Percentiles rank a stretch among this genome's conserved stretches.
phyloP scores from a whole-genome alignment of 164 flowering plant species.

The Buxus sempervirens region DNA sequence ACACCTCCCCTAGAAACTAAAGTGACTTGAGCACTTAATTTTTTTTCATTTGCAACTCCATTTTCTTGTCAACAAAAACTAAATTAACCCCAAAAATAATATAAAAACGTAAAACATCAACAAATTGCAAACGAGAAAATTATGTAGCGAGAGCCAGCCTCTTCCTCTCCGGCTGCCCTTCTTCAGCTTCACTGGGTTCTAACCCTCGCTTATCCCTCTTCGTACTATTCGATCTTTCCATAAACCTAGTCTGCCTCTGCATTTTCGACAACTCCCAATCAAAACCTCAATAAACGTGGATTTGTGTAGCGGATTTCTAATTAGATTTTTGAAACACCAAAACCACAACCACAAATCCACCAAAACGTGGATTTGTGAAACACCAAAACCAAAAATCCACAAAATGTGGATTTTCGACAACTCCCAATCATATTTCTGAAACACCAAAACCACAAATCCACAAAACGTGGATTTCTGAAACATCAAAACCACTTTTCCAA shows the following conservation, averaged over 20 bases:
- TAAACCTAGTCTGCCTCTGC: constrained; percentile 50
- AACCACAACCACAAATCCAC: too few species aligned
- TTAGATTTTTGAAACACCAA: too few species aligned
- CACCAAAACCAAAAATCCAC: too few species aligned
- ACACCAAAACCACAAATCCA: too few species aligned
- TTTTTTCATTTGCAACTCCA: too few species aligned
- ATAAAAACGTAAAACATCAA: neutral
- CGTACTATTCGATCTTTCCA: constrained; percentile 56
- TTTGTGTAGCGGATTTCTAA: too few species aligned
- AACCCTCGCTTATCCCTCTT: constrained; percentile 56
- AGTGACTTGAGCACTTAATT: too few species aligned
- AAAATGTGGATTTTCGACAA: constrained; percentile 19
- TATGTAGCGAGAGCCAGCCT: constrained; percentile 86
- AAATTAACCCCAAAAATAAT: neutral
- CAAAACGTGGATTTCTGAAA: constrained; percentile 31
- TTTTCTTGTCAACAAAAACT: too few species aligned
- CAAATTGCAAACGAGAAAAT: neutral
- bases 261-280: too few species aligned
- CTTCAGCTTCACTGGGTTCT: constrained; percentile 46
- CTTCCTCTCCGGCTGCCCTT: constrained; percentile 67
- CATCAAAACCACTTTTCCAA: neutral
- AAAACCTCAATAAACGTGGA: too few species aligned
- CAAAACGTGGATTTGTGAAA: too few species aligned
- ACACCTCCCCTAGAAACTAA: too few species aligned
- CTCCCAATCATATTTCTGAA: neutral